Conservation (phyloP, 306 rosid species). For the cucumber (Cucumis sativus) region DNA sequence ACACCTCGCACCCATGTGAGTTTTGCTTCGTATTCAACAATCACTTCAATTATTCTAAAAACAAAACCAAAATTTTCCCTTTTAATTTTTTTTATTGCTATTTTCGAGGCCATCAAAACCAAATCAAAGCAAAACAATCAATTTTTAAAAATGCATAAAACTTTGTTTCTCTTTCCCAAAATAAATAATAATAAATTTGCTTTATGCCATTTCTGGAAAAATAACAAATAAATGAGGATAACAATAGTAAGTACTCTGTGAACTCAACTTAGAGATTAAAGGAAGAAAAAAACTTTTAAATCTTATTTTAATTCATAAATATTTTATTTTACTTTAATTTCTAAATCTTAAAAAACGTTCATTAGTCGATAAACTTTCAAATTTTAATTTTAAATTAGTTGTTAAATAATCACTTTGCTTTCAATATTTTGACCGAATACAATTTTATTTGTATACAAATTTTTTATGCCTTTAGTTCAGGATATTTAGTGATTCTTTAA, state of each 20-base stretch:
- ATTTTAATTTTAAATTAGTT: too few species aligned
- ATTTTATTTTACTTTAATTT: too few species aligned
- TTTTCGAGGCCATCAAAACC: not conserved
- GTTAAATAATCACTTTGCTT: too few species aligned
- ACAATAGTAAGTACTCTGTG: not conserved
- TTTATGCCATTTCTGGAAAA: not conserved
- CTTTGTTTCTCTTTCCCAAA: not conserved
- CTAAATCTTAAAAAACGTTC: too few species aligned
- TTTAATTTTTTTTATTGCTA: not conserved
- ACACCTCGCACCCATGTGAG: constrained; percentile 1
- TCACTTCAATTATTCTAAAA: not conserved
- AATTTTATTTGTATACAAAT: too few species aligned
- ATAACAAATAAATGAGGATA: not conserved
- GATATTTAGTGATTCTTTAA: too few species aligned
- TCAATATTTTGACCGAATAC: too few species aligned
- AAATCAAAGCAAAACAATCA: not conserved
- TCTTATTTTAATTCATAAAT: too few species aligned
- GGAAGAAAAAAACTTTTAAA: too few species aligned
- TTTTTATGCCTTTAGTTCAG: too few species aligned
- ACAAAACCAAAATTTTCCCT: not conserved
- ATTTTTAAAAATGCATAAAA: not conserved
- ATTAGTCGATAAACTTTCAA: too few species aligned
- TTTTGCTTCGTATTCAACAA: not conserved
- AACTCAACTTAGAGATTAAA: not conserved
- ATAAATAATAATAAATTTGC: not conserved